Conservation (phyloP, 306 rosid genomes). For the Alnus rubra region DNA sequence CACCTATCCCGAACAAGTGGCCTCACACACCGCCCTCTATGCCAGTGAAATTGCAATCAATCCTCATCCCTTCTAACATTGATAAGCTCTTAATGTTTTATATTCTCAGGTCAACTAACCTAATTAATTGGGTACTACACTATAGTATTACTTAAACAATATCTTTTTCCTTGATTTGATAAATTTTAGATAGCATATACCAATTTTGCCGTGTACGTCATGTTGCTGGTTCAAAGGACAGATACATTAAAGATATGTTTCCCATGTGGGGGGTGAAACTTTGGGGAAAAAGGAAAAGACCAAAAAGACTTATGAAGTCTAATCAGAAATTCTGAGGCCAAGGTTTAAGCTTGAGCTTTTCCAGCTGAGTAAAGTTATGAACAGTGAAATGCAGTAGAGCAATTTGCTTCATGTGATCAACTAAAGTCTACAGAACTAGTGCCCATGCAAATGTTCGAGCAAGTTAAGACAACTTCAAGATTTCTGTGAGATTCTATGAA, state of each 20-base stretch:
- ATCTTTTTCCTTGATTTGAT: not conserved
- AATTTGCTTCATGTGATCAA: not conserved
- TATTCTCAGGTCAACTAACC: not conserved
- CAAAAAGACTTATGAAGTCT: not conserved
- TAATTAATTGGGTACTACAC: not conserved
- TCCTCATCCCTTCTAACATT: too few relatives aligned
- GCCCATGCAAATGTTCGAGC: not conserved
- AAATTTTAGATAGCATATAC: constrained; percentile 7
- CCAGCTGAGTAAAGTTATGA: not conserved
- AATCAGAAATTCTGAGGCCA: not conserved
- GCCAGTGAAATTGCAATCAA: too few relatives aligned
- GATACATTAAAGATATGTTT: constrained; percentile 13
- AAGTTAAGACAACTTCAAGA: constrained; percentile 13
- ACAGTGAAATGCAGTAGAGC: not conserved
- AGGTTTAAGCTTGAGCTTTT: not conserved
- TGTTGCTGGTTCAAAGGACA: constrained; percentile 26
- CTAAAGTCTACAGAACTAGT: not conserved
- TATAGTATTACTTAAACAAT: not conserved
- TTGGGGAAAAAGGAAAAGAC: not conserved
- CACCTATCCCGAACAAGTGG: too few relatives aligned
- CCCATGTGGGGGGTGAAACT: constrained; percentile 20
- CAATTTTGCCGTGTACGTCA: constrained; percentile 37
- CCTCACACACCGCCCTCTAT: too few relatives aligned
- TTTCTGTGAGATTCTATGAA: not conserved
- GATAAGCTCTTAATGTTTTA: too few relatives aligned